These are phyloP conservation scores for Pleoardoris graminearum DNA, from an alignment of 2,329 filamentous ascomycete genomes.

Conservation along the genomic window DNA sequence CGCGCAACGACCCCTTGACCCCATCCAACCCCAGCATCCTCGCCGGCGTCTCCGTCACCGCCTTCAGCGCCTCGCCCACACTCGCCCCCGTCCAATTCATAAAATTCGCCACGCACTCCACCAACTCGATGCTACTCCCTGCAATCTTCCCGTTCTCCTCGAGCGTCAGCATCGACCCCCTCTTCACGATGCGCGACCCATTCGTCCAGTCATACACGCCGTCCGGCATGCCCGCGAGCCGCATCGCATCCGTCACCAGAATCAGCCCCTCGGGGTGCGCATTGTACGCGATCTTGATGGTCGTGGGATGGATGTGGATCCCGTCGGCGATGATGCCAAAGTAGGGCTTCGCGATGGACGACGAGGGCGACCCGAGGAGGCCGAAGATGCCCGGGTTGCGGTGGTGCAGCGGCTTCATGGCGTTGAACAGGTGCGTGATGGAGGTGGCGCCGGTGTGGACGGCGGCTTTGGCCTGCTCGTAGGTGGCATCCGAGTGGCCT, in stretches of 20 bases:
- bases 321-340: constrained; percentile 92
- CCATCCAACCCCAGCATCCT: constrained; percentile 71
- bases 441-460: constrained; percentile 78
- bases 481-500: constrained; percentile 85
- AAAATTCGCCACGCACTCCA: constrained; percentile 83
- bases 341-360: constrained; percentile 61
- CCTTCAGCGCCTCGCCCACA: constrained; percentile 69
- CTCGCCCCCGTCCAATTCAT: constrained; percentile 71
- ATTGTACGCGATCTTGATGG: constrained; percentile 85
- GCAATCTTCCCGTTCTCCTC: constrained; percentile 68
- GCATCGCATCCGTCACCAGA: constrained; percentile 91
- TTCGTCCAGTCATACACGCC: constrained; percentile 88
- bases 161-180: constrained; percentile 71
- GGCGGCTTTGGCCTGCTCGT: constrained; percentile 75
- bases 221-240: constrained; percentile 79
- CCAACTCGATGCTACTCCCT: constrained; percentile 68
- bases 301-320: constrained; percentile 85
- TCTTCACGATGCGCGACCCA: constrained; percentile 67
- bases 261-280: constrained; percentile 84
- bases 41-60: constrained; percentile 77
- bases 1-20: constrained; percentile 63
- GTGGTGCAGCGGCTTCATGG: constrained; percentile 88
- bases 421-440: constrained; percentile 94
- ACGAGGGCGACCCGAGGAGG: constrained; percentile 63
- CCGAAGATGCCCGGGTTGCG: constrained; percentile 91